Conservation (phyloP, 768 basidiomycete species). For the Boletus reticulatus region DNA sequence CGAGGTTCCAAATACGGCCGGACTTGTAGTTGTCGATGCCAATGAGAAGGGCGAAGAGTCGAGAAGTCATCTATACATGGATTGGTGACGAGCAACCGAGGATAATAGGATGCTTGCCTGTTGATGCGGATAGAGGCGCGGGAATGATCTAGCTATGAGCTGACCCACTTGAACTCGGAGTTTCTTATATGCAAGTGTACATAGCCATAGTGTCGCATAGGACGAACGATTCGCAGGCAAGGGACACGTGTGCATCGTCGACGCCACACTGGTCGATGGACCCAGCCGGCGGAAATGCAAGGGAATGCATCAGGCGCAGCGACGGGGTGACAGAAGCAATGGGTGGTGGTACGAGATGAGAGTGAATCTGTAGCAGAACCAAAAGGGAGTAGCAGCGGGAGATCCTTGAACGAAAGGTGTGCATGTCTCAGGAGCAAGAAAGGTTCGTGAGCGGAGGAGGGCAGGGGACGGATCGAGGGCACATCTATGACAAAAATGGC, state of each 20-base stretch:
- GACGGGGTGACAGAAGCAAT: not conserved
- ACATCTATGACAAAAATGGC: too few species aligned
- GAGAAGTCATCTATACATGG: conserved; percentile 37
- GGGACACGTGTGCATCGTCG: not conserved
- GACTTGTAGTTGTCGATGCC: conserved; percentile 72
- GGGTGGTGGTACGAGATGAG: not conserved
- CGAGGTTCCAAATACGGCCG: conserved; percentile 60
- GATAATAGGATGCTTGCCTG: conserved; percentile 9
- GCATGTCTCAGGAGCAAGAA: not conserved
- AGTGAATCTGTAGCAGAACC: conserved; percentile 8
- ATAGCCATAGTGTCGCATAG: conserved; percentile 7
- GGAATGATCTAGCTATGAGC: conserved; percentile 10
- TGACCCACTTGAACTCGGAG: not conserved
- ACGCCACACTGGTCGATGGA: conserved; percentile 3
- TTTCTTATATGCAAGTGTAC: conserved; percentile 18
- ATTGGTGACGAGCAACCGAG: conserved; percentile 5
- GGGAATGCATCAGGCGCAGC: conserved; percentile 12
- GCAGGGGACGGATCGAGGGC: conserved; percentile 1
- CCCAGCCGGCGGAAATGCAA: conserved; percentile 21
- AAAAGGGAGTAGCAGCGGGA: not conserved
- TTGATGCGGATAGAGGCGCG: not conserved
- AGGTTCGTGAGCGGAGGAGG: not conserved
- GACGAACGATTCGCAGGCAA: not conserved
- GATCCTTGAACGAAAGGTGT: too few species aligned
- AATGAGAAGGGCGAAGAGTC: conserved; percentile 63